Evolutionary conservation across 2,329 filamentous ascomycete genomes (phyloP), one percentile per base, ranked within the genome.

Genomic region (Chalaropsis thielavioides): DNA sequence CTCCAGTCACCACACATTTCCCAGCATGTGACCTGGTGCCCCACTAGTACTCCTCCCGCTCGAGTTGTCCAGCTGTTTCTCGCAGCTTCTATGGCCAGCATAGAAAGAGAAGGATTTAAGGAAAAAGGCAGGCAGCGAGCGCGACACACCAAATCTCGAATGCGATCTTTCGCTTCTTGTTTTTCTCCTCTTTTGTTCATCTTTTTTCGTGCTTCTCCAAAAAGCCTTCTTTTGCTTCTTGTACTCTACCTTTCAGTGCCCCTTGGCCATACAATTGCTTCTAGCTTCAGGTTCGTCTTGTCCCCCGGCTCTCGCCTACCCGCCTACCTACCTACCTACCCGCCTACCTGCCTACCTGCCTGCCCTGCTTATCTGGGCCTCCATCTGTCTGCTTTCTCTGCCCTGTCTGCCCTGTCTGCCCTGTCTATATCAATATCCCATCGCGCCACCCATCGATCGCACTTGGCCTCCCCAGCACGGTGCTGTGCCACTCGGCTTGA

Each of bases 51-150:
- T 35, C 27, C 27, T n/a, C 24, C 51, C 31, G 35, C 35, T 38
- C 27, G 24, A 49, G 27, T 19, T 22, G 41, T 31, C 64, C 38
- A 51, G 44, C 51, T 35, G 54, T 10, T 66, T 66, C 65, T 64
- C 54, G 65, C 56, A 64, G 65, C 65, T 66, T 66, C 65, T 51
- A 66, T 54, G 64, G 41, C 60, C 49, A 59, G 22, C 24, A 24
- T 24, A 41, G 56, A 19, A n/a, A 6, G 43, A 46, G 43, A 19
- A 46, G 54, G 54, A 38, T 58, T 58, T 58, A 27, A 58, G n/a
- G 54, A 58, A 58, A 58, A 38, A 58, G 31, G 46, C 46, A 51
- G 46, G 19, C 46, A 27, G 35, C 35, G 15, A 58, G 31, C 54
- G 54, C 54, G 31, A n/a, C 15, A 38, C 15, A 35, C 11, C 27